Base-by-base conservation (phyloP, 164 flowering plant genomes). In the Vitis cinerea region DNA sequence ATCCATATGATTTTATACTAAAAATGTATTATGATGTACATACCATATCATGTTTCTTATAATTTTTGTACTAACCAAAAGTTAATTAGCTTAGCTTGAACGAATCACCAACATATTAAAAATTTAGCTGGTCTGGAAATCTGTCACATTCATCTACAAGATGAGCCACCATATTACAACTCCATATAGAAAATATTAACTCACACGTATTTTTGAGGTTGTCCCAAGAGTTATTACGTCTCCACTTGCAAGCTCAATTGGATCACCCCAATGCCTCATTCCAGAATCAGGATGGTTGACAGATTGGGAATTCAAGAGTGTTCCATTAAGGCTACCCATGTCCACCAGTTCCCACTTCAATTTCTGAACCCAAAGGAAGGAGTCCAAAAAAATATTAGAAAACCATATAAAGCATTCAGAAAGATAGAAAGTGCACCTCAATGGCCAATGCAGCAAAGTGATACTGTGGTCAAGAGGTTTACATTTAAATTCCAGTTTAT, bases 271-370 rank as follows among this genome's bases (percentile, higher is more conserved):
- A 30, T 77, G 83, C 73, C 99, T 87, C 66, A 82, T 84, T 73
- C 87, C 92, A 75, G 85, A 72, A 73, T 90, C 86, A 73, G 80
- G 84, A 78, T 79, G 84, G 65, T 79, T 78, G 23, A 91, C 74
- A 14, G 85, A 73, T 73, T 68, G 83, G 68, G 93, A 86, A 77
- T 96, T 93, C 80, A 90, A 77, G 10, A 84, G 77, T 50, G 99
- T 96, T 29, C 99, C 99, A 79, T 96, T 96, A 52, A 96, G 81
- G 83, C 99, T 96, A 62, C 99, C 99, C 95, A 90, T 86, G 79
- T 96, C 99, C 70, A 86, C 83, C 75, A 96, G 79, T 78, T 96
- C 99, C 99, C 99, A 96, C 77, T 86, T 93, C 77, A 81, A 74
- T 72, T 83, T 93, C 99, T 96, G 91, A 71, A 76, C 79, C 52